Evolutionary conservation across 495 filamentous ascomycete genomes (phyloP).

Genomic region (Schizothecium vesticola): DNA sequence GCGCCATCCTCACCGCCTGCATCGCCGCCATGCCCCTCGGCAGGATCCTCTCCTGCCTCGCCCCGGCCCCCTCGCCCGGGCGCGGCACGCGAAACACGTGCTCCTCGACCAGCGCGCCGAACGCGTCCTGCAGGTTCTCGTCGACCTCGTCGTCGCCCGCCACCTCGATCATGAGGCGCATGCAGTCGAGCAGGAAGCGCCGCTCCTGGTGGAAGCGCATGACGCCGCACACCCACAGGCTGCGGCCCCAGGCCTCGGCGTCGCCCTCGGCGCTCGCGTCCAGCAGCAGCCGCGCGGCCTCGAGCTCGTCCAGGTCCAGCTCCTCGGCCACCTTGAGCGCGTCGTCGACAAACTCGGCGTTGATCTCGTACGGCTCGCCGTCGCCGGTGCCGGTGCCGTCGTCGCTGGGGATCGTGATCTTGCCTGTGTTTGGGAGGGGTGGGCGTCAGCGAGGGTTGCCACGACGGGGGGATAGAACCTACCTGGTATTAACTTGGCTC

Average conservation of each 20-base stretch:
- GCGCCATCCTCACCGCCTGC: constrained; percentile 64
- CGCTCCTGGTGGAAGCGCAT: constrained; percentile 81
- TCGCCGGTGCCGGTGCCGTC: constrained; percentile 25
- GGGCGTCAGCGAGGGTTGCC: neutral
- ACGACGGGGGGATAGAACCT: neutral
- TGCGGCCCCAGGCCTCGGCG: constrained; percentile 57
- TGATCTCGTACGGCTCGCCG: constrained; percentile 72
- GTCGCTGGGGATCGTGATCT: constrained; percentile 48
- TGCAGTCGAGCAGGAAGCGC: constrained; percentile 70
- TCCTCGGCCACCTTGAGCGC: constrained; percentile 76
- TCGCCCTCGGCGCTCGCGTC: constrained; percentile 62
- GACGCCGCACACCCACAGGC: constrained; percentile 65
- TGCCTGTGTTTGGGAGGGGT: constrained; percentile 45
- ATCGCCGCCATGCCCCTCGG: constrained; percentile 68
- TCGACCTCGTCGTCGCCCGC: constrained; percentile 49
- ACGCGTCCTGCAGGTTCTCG: constrained; percentile 31
- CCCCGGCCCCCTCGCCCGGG: constrained; percentile 17
- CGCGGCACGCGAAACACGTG: constrained; percentile 32
- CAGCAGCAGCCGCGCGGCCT: constrained; percentile 69
- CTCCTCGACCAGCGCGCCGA: constrained; percentile 35
- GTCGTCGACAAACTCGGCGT: constrained; percentile 77
- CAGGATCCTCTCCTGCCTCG: constrained; percentile 44
- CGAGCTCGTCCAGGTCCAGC: constrained; percentile 81
- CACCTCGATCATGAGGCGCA: constrained; percentile 67
- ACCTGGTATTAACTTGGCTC: constrained; percentile 45